These are phyloP conservation scores for Acrocalymma vagum DNA, from an alignment of 2,329 filamentous ascomycete genomes.

Conservation along the genomic window DNA sequence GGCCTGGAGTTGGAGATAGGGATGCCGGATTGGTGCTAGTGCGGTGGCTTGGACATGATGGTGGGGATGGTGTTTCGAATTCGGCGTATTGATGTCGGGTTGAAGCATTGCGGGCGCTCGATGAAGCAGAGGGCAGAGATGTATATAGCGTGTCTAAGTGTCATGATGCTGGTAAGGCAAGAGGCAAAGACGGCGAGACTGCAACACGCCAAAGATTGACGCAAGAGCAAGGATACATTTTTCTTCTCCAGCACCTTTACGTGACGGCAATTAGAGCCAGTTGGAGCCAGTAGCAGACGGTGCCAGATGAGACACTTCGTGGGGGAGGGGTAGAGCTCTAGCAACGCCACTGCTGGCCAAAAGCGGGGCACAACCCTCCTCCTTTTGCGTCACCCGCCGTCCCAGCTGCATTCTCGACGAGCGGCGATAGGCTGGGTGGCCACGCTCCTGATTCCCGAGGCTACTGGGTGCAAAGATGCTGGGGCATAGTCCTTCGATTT, in stretches of 20 bases:
- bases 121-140: too few species aligned
- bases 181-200: too few species aligned
- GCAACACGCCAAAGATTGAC: too few species aligned
- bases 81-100: too few species aligned
- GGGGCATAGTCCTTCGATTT: too few species aligned
- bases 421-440: constrained; percentile 29
- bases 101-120: constrained; percentile 6
- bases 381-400: constrained; percentile 32
- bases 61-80: constrained; percentile 15
- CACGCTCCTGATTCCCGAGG: constrained; percentile 44
- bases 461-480: too few species aligned
- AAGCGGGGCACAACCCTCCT: constrained; percentile 35
- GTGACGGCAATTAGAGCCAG: too few species aligned
- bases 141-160: too few species aligned
- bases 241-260: too few species aligned
- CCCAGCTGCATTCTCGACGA: constrained; percentile 14
- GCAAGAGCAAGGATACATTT: too few species aligned
- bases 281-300: too few species aligned
- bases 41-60: constrained; percentile 19
- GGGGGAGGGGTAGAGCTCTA: constrained; percentile 48
- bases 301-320: constrained; percentile 27
- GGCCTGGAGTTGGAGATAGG: constrained; percentile 19
- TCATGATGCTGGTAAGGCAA: too few species aligned
- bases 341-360: constrained; percentile 32
- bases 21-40: constrained; percentile 31